Conservation (phyloP, 148 eudicot genomes). For the Linanthus parryae region DNA sequence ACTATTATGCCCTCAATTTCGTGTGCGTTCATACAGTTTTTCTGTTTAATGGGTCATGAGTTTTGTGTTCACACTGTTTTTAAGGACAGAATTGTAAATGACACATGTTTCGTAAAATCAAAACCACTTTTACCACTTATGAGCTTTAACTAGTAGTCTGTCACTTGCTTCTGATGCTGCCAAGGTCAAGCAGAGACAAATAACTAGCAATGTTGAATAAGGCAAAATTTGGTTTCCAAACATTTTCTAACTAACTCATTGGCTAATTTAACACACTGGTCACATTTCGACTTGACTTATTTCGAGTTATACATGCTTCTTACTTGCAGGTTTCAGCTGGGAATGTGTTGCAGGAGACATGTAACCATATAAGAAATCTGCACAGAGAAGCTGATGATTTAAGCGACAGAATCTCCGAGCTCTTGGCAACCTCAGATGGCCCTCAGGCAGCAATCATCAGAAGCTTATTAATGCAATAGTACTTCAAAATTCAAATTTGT, state of each 20-base stretch:
- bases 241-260: not conserved
- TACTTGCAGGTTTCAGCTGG: conserved; percentile 59
- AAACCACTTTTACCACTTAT: too few species aligned
- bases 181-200: too few species aligned
- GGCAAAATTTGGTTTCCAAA: not conserved
- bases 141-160: too few species aligned
- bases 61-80: too few species aligned
- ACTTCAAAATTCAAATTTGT: not conserved
- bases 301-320: not conserved
- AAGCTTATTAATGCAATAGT: conserved; percentile 61
- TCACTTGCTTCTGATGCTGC: too few species aligned
- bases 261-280: not conserved
- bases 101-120: too few species aligned
- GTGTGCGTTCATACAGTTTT: not conserved
- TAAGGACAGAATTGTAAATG: too few species aligned
- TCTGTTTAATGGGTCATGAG: too few species aligned
- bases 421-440: conserved; percentile 69
- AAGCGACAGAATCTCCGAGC: conserved; percentile 70
- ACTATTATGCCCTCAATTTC: not conserved
- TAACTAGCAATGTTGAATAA: not conserved
- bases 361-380: conserved; percentile 76
- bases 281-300: not conserved
- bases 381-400: conserved; percentile 85
- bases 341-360: conserved; percentile 79
- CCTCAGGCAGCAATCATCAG: conserved; percentile 87